Conservation (phyloP, 345 rosid species). For the Citrus reticulata region DNA sequence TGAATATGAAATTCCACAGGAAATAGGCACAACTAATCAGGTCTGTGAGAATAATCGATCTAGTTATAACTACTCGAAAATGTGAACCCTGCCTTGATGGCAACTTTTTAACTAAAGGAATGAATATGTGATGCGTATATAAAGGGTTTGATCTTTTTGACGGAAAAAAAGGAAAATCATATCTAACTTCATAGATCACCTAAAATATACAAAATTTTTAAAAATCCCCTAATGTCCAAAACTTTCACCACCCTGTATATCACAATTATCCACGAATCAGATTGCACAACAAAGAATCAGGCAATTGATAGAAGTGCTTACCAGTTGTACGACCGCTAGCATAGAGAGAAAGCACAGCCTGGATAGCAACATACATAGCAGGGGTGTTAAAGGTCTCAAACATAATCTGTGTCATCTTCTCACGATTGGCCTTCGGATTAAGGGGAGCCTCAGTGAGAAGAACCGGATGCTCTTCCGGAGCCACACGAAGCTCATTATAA, state of each 20-base stretch:
- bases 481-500: conserved; percentile 70
- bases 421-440: conserved; percentile 76
- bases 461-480: conserved; percentile 74
- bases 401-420: conserved; percentile 70
- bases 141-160: background rate
- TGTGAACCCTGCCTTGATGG: background rate
- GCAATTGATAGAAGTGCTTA: conserved; percentile 17
- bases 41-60: background rate
- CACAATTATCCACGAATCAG: background rate
- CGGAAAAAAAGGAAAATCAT: background rate
- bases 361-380: conserved; percentile 60
- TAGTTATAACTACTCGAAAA: background rate
- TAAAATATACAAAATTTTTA: background rate
- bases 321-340: conserved; percentile 82
- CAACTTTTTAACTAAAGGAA: background rate
- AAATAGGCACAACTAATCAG: background rate
- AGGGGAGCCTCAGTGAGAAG: conserved; percentile 80
- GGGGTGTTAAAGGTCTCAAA: conserved; percentile 60
- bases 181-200: background rate
- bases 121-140: background rate
- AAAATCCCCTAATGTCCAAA: background rate
- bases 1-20: background rate
- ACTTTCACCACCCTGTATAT: background rate
- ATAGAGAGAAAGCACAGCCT: conserved; percentile 67
- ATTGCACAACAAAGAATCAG: background rate